Percentiles rank a stretch among this genome's conserved stretches.
Evolutionary conservation across 2,329 filamentous ascomycete species (phyloP).

Genomic region (Aureobasidium uvarum): DNA sequence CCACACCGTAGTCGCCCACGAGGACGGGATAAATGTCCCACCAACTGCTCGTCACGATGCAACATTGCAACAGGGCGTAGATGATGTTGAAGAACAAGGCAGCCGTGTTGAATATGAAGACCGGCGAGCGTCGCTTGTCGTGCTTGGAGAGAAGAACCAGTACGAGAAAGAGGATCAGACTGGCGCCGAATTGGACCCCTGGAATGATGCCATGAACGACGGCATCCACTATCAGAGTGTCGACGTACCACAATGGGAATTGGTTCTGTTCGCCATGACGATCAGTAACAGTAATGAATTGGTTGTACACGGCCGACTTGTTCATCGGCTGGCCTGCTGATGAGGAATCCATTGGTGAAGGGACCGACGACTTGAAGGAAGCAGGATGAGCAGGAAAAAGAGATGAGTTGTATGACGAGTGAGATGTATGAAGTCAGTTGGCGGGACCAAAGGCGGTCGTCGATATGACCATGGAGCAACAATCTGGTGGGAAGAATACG

Average conservation of each 20-base stretch:
- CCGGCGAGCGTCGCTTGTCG: conserved; percentile 61
- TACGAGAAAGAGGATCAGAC: conserved; percentile 62
- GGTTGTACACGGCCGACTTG: conserved; percentile 15
- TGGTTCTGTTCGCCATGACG: conserved; percentile 47
- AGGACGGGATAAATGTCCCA: conserved; percentile 62
- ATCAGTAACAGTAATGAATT: conserved; percentile 50
- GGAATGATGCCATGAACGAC: conserved; percentile 56
- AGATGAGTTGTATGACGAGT: background rate
- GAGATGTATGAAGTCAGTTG: background rate
- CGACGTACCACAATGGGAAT: conserved; percentile 46
- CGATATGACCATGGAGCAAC: background rate
- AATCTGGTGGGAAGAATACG: background rate
- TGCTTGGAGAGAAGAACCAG: conserved; percentile 65
- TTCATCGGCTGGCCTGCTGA: background rate
- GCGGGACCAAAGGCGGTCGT: background rate
- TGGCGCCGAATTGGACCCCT: conserved; percentile 68
- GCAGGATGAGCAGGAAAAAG: background rate
- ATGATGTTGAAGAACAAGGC: conserved; percentile 61
- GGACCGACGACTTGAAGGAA: background rate
- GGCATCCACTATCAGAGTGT: conserved; percentile 49
- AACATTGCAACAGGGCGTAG: conserved; percentile 57
- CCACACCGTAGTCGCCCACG: conserved; percentile 39
- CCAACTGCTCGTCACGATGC: conserved; percentile 62
- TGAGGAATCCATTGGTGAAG: background rate
- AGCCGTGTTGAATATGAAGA: conserved; percentile 64